Evolutionary conservation across 805 yeast species (phyloP), one percentile per base, ranked within the genome.

Genomic region (Spathaspora gorwiae): DNA sequence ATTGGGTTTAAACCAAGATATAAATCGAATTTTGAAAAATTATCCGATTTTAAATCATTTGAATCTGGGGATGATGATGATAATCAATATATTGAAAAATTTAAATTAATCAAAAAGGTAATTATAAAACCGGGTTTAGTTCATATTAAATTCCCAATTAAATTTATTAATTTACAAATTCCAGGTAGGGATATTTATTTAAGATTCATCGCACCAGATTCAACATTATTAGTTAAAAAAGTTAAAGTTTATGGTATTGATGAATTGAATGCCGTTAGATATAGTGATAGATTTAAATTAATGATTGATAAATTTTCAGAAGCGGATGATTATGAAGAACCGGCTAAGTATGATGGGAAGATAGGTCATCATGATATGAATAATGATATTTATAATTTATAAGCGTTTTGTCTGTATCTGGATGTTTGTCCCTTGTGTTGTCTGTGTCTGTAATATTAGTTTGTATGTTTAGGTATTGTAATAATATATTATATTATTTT

Each of bases 161-260:
- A 65, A 40, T 45, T 70, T 31, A 53, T 70, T 9, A 68, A 68
- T 48, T 49, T 65, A 47, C 55, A 57, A 39, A 52, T 70, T 27
- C 60, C 66, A 8, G 51, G 54, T 6, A 54, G 56, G 32, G 76
- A 70, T 47, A 43, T 71, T 10, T 70, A 62, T 51, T 26, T 70
- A 19, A 64, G 64, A 40, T 47, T 66, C 37, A 49, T 32, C 19
- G 34, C 54, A 2, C 42, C 40, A 12, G 30, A 42, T 11, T 46
- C 53, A 7, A 29, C 26, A 9, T 43, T 52, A 8, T 52, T 53
- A n/a, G 40, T 65, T 34, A 52, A 43, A 24, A 53, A 53, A 19
- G 34, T 64, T 29, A 57, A 60, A 45, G 66, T 53, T 1, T 66
- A 59, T 44, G 71, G 71, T 7, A 61, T 65, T 15, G 57, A 55